Evolutionary conservation across 257 asterid species (phyloP).

Genomic region (Przewalskia tangutica): DNA sequence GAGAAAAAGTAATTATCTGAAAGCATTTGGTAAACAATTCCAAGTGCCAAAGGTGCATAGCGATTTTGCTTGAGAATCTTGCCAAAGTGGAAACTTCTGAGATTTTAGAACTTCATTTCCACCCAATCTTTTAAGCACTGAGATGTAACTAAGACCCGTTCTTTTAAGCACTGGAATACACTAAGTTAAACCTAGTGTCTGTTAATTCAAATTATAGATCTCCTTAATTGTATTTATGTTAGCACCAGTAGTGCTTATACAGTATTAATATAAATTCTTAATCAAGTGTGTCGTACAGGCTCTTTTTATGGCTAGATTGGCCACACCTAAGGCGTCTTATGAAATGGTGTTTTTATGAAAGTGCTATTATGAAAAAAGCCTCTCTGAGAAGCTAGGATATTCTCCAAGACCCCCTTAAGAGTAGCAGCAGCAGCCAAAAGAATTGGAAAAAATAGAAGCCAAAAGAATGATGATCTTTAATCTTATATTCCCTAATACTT

Average conservation of each 20-base stretch:
- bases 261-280: background rate
- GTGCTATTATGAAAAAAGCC: background rate
- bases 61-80: background rate
- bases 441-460: background rate
- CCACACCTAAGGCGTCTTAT: background rate
- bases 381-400: background rate
- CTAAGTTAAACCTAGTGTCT: background rate
- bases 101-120: background rate
- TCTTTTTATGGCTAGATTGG: background rate
- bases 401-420: background rate
- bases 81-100: background rate
- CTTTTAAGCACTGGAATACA: background rate
- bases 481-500: background rate
- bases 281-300: background rate
- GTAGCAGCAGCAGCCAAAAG: background rate
- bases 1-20: background rate
- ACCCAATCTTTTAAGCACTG: background rate
- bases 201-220: background rate
- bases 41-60: background rate
- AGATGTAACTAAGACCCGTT: background rate
- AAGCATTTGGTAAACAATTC: background rate
- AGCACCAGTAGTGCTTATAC: background rate
- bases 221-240: background rate
- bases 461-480: background rate
- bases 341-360: background rate